Evolutionary conservation across 306 rosid genomes (phyloP).

Genomic region (Fragaria iinumae): DNA sequence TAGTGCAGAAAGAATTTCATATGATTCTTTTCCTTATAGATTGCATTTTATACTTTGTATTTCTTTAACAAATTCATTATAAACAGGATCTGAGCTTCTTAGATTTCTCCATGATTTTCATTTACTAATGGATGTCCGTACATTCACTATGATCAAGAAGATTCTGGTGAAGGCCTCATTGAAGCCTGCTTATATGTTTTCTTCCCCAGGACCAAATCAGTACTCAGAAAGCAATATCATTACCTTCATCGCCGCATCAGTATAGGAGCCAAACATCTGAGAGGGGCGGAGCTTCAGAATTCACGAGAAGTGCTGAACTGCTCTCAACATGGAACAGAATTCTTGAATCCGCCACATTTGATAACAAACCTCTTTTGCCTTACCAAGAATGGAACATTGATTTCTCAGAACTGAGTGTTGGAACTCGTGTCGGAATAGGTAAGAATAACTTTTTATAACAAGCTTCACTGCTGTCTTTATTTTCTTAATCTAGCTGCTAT

Average conservation of each 20-base stretch:
- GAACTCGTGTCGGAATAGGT: slow-evolving; percentile 98
- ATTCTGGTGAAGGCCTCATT: slow-evolving; percentile 37
- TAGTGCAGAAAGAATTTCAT: neutral
- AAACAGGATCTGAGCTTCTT: slow-evolving; percentile 1
- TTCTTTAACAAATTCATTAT: neutral
- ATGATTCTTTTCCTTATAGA: neutral
- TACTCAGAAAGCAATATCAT: slow-evolving; percentile 86
- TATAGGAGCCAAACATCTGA: slow-evolving; percentile 66
- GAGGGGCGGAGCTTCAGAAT: slow-evolving; percentile 55
- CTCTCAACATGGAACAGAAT: slow-evolving; percentile 79
- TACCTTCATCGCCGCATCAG: slow-evolving; percentile 91
- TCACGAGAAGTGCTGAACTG: slow-evolving; percentile 50
- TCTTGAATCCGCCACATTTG: slow-evolving; percentile 70
- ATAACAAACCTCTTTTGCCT: slow-evolving; percentile 73
- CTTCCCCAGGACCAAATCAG: slow-evolving; percentile 40
- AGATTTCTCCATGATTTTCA: slow-evolving; percentile 15
- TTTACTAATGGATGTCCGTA: slow-evolving; percentile 24
- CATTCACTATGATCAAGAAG: slow-evolving; percentile 32
- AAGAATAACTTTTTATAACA: slow-evolving; percentile 24
- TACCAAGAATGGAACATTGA: slow-evolving; percentile 92
- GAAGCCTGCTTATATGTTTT: slow-evolving; percentile 35
- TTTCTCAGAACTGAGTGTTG: slow-evolving; percentile 85
- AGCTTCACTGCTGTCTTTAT: neutral
- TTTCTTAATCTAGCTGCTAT: neutral
- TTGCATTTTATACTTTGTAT: neutral